A percentile compares a stretch with the other conserved stretches of the same genome.
These are phyloP conservation scores for Populus trichocarpa DNA, from an alignment of 441 rosid species.

Conservation along the genomic window DNA sequence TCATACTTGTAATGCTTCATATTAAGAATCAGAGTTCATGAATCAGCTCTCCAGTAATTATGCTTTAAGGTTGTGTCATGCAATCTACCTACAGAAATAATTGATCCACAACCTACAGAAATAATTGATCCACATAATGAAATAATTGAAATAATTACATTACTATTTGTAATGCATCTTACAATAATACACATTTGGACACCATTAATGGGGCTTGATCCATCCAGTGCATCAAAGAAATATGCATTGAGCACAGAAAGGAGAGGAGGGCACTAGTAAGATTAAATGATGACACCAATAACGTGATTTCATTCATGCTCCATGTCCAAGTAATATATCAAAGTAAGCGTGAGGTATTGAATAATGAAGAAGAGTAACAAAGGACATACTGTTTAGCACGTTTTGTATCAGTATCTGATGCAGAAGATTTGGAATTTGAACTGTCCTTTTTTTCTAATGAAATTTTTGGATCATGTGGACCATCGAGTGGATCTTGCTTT, in stretches of 20 bases:
- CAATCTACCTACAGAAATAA: too few relatives aligned
- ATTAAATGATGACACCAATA: background rate
- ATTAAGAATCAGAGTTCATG: background rate
- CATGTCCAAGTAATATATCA: background rate
- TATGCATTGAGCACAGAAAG: background rate
- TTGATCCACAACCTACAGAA: too few relatives aligned
- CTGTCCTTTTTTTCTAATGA: conserved; percentile 57
- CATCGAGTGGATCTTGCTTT: conserved; percentile 56
- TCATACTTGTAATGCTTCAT: background rate
- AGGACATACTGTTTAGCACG: conserved; percentile 96
- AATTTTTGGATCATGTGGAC: conserved; percentile 47
- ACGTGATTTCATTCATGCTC: background rate
- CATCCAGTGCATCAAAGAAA: background rate
- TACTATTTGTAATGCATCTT: background rate
- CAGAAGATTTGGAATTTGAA: conserved; percentile 46
- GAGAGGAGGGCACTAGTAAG: background rate
- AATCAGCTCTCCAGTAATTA: background rate
- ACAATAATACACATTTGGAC: background rate
- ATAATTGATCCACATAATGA: too few relatives aligned
- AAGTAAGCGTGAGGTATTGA: background rate
- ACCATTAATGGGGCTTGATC: background rate
- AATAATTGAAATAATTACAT: too few relatives aligned
- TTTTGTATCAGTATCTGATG: conserved; percentile 79
- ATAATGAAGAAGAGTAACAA: background rate
- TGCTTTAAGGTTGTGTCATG: background rate